Percentiles rank a stretch among this genome's conserved stretches.
phyloP scores from a whole-genome alignment of 164 flowering plant species.

The Magnolia kwangsiensis region DNA sequence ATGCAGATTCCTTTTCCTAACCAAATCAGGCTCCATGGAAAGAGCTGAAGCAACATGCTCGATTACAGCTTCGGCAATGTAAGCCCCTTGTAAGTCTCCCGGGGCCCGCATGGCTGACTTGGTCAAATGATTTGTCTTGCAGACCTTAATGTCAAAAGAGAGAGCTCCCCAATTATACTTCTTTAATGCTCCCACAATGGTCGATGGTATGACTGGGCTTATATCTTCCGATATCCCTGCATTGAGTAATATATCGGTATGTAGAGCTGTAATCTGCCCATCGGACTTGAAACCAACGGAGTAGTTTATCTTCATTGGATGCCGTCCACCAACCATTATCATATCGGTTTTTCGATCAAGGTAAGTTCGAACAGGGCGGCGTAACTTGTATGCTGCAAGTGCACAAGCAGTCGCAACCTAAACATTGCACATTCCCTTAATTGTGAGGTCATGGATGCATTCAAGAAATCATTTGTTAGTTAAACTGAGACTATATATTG shows the following conservation, averaged over 20 bases:
- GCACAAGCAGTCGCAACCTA: conserved; percentile 91
- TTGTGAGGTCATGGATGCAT: neutral
- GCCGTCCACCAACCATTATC: conserved; percentile 86
- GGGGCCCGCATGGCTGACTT: conserved; percentile 92
- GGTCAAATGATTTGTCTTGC: conserved; percentile 69
- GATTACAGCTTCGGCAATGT: conserved; percentile 76
- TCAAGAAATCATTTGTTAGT: neutral
- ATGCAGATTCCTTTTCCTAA: conserved; percentile 68
- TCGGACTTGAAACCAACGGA: conserved; percentile 72
- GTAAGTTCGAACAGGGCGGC: conserved; percentile 67
- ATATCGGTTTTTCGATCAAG: conserved; percentile 79
- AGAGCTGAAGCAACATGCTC: conserved; percentile 76
- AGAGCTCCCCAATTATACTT: conserved; percentile 89
- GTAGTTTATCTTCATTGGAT: conserved; percentile 82
- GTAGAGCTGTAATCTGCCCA: conserved; percentile 78
- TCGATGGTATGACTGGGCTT: conserved; percentile 55
- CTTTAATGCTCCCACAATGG: conserved; percentile 43
- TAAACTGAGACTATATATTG: no score
- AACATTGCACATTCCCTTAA: neutral
- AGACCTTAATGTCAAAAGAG: conserved; percentile 76
- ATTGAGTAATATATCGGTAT: conserved; percentile 56
- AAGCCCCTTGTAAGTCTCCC: conserved; percentile 80
- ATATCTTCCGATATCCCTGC: conserved; percentile 63
- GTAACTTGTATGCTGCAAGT: conserved; percentile 73
- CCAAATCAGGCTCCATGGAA: conserved; percentile 64